Evolutionary conservation across 73 alveolate genomes (phyloP), one percentile per base, ranked within the genome.

Genomic region (Stentor roeselii): DNA sequence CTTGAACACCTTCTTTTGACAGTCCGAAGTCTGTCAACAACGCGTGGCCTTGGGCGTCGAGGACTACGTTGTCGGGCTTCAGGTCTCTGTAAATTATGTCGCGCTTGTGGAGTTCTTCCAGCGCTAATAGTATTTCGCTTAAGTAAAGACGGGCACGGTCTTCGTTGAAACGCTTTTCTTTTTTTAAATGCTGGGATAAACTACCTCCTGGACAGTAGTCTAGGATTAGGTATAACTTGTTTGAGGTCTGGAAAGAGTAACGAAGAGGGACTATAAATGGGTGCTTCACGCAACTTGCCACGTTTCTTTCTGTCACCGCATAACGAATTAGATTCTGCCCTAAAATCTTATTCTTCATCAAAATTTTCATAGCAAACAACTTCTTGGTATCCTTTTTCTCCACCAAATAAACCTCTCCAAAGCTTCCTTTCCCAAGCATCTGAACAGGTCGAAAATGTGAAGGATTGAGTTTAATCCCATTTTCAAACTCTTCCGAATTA

Each of bases 41-140:
- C 30, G 99, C 99, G 87, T 95, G 98, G 0, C 99, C 99, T 90
- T 95, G 96, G 60, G 92, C 83, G 87, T 95, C 98, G 32, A 95
- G 83, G 4, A 95, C 99, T 14, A 95, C 95, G 85, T 95, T 95
- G 59, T 95, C 99, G 11, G 99, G 99, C 82, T 95, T 95, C 67
- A 95, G 84, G 91, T 95, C 99, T 85, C 99, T 82, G 85, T 93
- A 95, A 60, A 95, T 94, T 11, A 95, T 95, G 84, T 92, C 97
- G 76, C 92, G 93, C 83, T 88, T 91, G 84, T 95, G 98, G 11
- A 95, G 86, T 75, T 93, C 94, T 67, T 96, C 96, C 42, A 95
- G 84, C 2, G 99, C 99, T 59, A 95, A 84, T n/a, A 95, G 59
- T 38, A 95, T 92, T 85, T 95, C 97, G 59, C 96, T 89, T 32